Evolutionary conservation across 1,139 yeast genomes (phyloP).

Genomic region (Debaryomycetaceae sp.): DNA sequence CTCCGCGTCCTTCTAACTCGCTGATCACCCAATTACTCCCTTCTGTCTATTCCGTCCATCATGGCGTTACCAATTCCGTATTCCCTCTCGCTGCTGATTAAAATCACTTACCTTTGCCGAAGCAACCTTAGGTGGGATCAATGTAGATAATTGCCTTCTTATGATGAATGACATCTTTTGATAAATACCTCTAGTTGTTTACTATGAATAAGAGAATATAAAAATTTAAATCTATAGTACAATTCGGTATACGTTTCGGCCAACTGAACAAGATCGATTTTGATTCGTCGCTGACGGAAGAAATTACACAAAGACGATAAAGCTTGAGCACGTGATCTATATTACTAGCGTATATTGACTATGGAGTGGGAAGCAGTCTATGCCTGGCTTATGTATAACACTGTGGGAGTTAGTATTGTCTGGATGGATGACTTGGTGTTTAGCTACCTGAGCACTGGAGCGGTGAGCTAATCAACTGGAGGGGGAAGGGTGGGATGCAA

Average conservation of each 20-base stretch:
- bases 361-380: conserved; percentile 8
- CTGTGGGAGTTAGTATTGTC: conserved; percentile 18
- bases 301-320: background rate
- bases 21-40: background rate
- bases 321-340: background rate
- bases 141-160: conserved; percentile 91
- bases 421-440: too few species aligned
- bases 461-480: too few species aligned
- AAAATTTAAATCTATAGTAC: background rate
- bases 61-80: conserved; percentile 1
- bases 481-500: too few species aligned
- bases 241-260: conserved; percentile 3
- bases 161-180: conserved; percentile 71
- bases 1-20: too few species aligned
- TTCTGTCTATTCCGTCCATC: background rate
- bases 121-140: conserved; percentile 98
- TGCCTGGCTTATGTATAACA: conserved; percentile 46
- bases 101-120: conserved; percentile 75
- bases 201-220: background rate
- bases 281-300: conserved; percentile 1
- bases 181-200: background rate
- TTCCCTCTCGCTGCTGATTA: conserved; percentile 1
- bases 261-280: conserved; percentile 1
- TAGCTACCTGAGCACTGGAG: too few species aligned
- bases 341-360: background rate